Evolutionary conservation across 2,329 filamentous ascomycete species (phyloP).

Genomic region (Ophioceras dolichostomum): DNA sequence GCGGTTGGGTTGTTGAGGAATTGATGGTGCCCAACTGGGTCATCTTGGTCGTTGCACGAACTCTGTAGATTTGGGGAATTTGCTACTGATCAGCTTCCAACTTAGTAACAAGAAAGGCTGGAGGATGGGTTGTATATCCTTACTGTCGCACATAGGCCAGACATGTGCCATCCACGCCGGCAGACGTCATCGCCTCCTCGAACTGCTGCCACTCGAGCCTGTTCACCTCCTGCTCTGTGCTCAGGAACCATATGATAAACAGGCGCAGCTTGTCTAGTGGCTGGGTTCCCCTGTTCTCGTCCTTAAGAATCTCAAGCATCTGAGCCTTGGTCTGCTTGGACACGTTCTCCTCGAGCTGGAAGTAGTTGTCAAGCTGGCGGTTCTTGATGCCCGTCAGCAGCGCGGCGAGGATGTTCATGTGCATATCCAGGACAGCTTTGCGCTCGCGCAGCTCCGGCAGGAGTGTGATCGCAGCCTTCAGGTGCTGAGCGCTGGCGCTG

Average conservation of each 20-base stretch:
- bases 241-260: conserved; percentile 96
- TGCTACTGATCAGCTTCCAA: too few species aligned
- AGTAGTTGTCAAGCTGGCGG: conserved; percentile 89
- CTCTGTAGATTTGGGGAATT: too few species aligned
- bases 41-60: conserved; percentile 73
- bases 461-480: conserved; percentile 90
- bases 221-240: conserved; percentile 78
- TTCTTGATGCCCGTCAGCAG: conserved; percentile 73
- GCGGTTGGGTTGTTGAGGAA: conserved; percentile 51
- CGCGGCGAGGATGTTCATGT: conserved; percentile 94
- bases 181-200: conserved; percentile 66
- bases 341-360: conserved; percentile 86
- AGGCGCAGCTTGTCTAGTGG: conserved; percentile 81
- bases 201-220: conserved; percentile 76
- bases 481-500: conserved; percentile 78
- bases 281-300: conserved; percentile 68
- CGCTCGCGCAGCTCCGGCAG: conserved; percentile 85
- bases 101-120: conserved; percentile 1
- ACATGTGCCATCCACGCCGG: conserved; percentile 64
- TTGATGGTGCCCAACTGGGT: conserved; percentile 93
- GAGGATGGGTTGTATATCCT: too few species aligned
- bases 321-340: conserved; percentile 85
- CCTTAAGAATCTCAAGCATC: conserved; percentile 75
- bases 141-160: conserved; percentile 80
- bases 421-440: conserved; percentile 91